Evolutionary conservation across 257 asterid species (phyloP).

Genomic region (Salvia miltiorrhiza): DNA sequence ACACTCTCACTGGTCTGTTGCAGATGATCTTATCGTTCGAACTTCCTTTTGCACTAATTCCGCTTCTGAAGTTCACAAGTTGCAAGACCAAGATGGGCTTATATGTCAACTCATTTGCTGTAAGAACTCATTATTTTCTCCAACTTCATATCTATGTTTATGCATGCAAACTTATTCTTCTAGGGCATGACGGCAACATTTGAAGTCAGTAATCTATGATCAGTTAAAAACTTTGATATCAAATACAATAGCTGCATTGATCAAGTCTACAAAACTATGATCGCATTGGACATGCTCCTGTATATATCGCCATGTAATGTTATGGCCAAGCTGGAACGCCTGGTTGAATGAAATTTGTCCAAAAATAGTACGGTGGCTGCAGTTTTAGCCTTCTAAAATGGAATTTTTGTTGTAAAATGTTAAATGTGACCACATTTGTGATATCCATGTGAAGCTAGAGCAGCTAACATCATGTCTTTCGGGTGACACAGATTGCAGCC

Average conservation of each 20-base stretch:
- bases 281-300: not conserved
- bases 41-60: slow-evolving; percentile 92
- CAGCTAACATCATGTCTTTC: not conserved
- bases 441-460: too few species aligned
- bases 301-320: too few species aligned
- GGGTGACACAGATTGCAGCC: slow-evolving; percentile 63
- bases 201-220: not conserved
- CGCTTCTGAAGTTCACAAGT: slow-evolving; percentile 96
- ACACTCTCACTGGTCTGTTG: slow-evolving; percentile 2
- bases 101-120: slow-evolving; percentile 60
- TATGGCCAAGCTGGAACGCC: too few species aligned
- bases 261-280: not conserved
- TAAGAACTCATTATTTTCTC: slow-evolving; percentile 29
- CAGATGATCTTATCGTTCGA: slow-evolving; percentile 97
- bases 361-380: too few species aligned
- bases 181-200: not conserved
- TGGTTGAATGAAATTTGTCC: too few species aligned
- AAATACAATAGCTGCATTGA: not conserved
- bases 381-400: too few species aligned
- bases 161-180: not conserved
- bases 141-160: not conserved
- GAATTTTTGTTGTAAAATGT: not conserved
- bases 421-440: not conserved
- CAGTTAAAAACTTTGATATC: not conserved
- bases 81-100: slow-evolving; percentile 89